Base-by-base conservation (phyloP, 768 basidiomycete genomes). In the Exsudoporus frostii region DNA sequence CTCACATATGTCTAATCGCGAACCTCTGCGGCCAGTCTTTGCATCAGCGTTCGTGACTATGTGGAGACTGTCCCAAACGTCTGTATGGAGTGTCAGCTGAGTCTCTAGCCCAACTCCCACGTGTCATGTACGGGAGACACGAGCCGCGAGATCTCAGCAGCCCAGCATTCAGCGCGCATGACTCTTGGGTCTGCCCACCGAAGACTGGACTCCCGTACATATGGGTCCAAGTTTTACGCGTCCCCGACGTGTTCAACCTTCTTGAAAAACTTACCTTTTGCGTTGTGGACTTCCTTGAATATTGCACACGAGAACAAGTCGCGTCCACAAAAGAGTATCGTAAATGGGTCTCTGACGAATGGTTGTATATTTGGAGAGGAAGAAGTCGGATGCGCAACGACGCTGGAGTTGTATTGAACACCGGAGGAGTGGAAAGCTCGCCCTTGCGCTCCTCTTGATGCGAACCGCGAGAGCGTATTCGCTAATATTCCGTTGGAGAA, bases 291-390 rank as follows among this genome's bases (percentile, higher is more conserved):
- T 50, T 85, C 76, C 47, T 79, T 70, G 45, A 97, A 77, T 3
- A 92, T 83, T 7, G 73, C 70, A 63, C 87, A 88, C 2, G 93
- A 96, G 69, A 96, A 96, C 61, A 85, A 81, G 66, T 95, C 93
- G 17, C 91, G 87, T 46, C 94, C 94, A 65, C 92, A 81, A 68
- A 92, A 96, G 7, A 97, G 77, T 38, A 97, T 80, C n/a, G 83
- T 79, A 65, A 91, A 87, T 5, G 74, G 74, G 20, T 73, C 65
- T 37, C 50, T 59, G 41, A 44, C 46, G 19, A 45, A 25, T 9
- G 48, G 22, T 20, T 29, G 51, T n/a, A 5, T 29, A 41, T 39
- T 20, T 19, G 43, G 19, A 30, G 29, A 27, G 32, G 47, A 50
- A 45, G 36, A 19, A n/a, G 50, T 30, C 17, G 46, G 38, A 37